A percentile compares a stretch with the other conserved stretches of the same genome.
phyloP scores from a whole-genome alignment of 2,329 filamentous ascomycete species.

The Aspergillus nomiae region DNA sequence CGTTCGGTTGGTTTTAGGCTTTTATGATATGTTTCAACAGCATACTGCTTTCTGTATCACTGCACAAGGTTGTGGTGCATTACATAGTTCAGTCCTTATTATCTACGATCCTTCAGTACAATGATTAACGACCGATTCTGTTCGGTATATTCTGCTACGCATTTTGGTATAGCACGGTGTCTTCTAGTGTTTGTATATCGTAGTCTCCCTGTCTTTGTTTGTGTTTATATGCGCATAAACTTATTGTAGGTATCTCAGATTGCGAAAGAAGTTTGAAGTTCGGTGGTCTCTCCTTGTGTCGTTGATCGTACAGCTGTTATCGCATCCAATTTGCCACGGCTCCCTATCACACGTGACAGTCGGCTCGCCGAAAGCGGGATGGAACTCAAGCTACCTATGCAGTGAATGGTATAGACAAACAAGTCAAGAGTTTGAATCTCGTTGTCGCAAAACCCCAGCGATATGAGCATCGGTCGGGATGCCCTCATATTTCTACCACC shows the following conservation, averaged over 20 bases:
- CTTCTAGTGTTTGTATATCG: background rate
- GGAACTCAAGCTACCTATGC: background rate
- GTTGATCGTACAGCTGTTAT: background rate
- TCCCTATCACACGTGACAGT: slow-evolving; percentile 11
- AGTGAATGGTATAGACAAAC: background rate
- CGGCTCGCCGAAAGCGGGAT: slow-evolving; percentile 2
- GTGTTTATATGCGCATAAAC: background rate
- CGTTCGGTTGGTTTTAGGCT: slow-evolving; percentile 38
- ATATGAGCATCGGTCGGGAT: slow-evolving; percentile 47
- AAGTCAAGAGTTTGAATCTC: background rate
- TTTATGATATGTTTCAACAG: slow-evolving; percentile 22
- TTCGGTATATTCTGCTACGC: background rate
- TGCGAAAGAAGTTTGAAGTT: background rate
- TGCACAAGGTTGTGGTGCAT: slow-evolving; percentile 17
- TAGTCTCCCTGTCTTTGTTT: background rate
- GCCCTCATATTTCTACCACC: slow-evolving; percentile 66
- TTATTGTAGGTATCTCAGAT: background rate
- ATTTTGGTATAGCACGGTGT: background rate
- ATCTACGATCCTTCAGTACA: slow-evolving; percentile 7
- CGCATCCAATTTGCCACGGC: background rate
- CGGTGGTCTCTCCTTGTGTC: background rate
- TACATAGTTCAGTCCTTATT: slow-evolving; percentile 21
- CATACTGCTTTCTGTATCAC: slow-evolving; percentile 25
- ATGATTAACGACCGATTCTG: slow-evolving; percentile 2
- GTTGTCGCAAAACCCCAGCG: slow-evolving; percentile 10